phyloP scores from a whole-genome alignment of 2,329 filamentous ascomycete genomes.

The Parascedosporium putredinis region DNA sequence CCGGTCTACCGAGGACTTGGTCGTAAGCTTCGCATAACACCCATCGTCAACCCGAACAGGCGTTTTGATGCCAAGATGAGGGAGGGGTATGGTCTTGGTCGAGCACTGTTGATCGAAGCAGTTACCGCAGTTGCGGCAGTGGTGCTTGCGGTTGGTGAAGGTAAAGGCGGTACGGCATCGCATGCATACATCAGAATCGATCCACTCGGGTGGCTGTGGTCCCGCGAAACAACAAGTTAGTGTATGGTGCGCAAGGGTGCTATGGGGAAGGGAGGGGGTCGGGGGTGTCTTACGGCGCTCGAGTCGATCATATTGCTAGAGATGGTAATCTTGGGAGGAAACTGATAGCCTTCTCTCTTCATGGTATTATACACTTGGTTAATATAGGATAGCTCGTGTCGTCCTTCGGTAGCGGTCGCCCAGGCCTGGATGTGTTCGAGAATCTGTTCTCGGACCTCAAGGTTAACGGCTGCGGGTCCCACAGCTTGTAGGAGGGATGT shows the following conservation, averaged over 20 bases:
- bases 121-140: constrained; percentile 95
- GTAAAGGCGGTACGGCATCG: constrained; percentile 90
- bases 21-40: constrained; percentile 80
- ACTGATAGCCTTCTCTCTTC: constrained; percentile 76
- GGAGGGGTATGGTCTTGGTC: constrained; percentile 74
- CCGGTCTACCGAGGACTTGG: constrained; percentile 37
- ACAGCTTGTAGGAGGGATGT: constrained; percentile 79
- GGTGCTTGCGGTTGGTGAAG: constrained; percentile 96
- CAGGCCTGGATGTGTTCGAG: constrained; percentile 88
- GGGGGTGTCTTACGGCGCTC: constrained; percentile 61
- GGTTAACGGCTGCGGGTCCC: constrained; percentile 63
- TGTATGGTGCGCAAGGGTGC: not conserved
- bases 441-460: constrained; percentile 81
- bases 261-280: not conserved
- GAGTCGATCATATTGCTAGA: constrained; percentile 98
- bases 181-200: constrained; percentile 97
- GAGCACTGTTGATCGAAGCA: constrained; percentile 96
- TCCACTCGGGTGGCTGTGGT: constrained; percentile 82
- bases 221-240: not conserved
- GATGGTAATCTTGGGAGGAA: constrained; percentile 77
- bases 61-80: constrained; percentile 84
- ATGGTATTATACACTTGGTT: constrained; percentile 75
- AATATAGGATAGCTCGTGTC: constrained; percentile 75
- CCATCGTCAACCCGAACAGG: constrained; percentile 93
- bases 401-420: constrained; percentile 80